Percentiles rank a stretch among this genome's conserved stretches.
These are phyloP conservation scores for Apiotrichum gamsii DNA, from an alignment of 1,284 basidiomycete species.

Conservation along the genomic window DNA sequence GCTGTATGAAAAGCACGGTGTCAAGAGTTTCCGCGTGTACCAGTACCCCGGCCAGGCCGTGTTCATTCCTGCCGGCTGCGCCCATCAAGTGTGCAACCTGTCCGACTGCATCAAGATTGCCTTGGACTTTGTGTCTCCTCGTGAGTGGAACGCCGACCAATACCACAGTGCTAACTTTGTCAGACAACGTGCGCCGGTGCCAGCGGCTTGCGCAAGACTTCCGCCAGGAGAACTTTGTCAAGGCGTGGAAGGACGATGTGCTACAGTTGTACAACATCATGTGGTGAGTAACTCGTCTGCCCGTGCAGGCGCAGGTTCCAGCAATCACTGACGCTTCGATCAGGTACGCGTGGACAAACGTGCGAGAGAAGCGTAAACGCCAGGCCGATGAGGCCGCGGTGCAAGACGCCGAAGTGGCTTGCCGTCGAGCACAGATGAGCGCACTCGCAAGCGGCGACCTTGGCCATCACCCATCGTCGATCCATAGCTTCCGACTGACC, in stretches of 20 bases:
- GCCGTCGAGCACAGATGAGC: constrained; percentile 16
- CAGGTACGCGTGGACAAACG: constrained; percentile 43
- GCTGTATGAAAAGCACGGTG: constrained; percentile 61
- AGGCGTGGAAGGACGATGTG: constrained; percentile 90
- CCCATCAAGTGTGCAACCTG: constrained; percentile 73
- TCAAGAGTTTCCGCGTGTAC: constrained; percentile 74
- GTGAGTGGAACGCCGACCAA: constrained; percentile 39
- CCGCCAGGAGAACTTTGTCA: constrained; percentile 73
- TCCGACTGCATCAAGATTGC: constrained; percentile 93
- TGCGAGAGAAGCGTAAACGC: constrained; percentile 28
- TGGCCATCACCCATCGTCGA: background rate
- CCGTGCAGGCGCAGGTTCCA: no score
- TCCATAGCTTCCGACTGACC: background rate
- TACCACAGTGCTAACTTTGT: no score
- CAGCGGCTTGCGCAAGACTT: constrained; percentile 81
- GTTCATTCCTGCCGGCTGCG: constrained; percentile 92
- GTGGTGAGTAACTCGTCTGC: constrained; percentile 66
- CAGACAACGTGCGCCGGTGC: constrained; percentile 77
- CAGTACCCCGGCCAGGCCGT: constrained; percentile 89
- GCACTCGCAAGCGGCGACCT: constrained; percentile 14
- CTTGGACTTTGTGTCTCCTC: constrained; percentile 86
- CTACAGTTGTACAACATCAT: constrained; percentile 84
- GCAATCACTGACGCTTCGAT: background rate
- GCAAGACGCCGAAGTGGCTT: constrained; percentile 14
- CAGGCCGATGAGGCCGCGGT: constrained; percentile 19